Evolutionary conservation across 768 basidiomycete species (phyloP), one percentile per base, ranked within the genome.

Genomic region (Heimioporus sp.): DNA sequence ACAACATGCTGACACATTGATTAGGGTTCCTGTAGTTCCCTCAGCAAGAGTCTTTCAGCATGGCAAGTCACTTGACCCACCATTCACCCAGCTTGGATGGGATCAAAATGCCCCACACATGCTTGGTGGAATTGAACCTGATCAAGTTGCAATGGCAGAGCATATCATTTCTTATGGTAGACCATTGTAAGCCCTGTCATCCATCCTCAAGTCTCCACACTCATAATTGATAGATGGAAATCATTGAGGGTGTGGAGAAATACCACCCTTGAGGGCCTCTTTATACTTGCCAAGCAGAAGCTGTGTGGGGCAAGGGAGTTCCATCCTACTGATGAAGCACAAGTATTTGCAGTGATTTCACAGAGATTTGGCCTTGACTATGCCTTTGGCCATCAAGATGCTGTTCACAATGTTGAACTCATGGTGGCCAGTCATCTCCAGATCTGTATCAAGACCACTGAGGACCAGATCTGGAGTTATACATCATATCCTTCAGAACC

Each of bases 401-500:
- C 54, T 10, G 31, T 44, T 7, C 6, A 17, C 3, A 37, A 36
- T 11, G 3, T 56, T 6, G 48, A 53, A 11, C 12, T n/a, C 15
- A 34, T 31, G 7, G 48, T 58, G 7, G 54, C 48, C 5, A 55
- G 45, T 11, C 48, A 55, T 24, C 50, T 58, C 2, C 43, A 47
- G 10, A 17, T 55, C 10, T 52, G 47, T 35, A 38, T 45, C 36
- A 16, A 16, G 15, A 52, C 24, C 2, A 54, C 56, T 4, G 32
- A 41, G 3, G 43, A 51, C 40, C 21, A 40, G 5, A 4, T 32
- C 3, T 54, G 58, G 46, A 43, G 15, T 9, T 54, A 48, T 20
- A 54, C 52, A 12, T 31, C 36, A 3, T 54, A 51, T 21, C 49
- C 56, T 31, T 59, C 52, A 7, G 56, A 59, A 9, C 44, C 58